Evolutionary conservation across 2,329 filamentous ascomycete genomes (phyloP).

Genomic region (Leptoxyphium fumago): DNA sequence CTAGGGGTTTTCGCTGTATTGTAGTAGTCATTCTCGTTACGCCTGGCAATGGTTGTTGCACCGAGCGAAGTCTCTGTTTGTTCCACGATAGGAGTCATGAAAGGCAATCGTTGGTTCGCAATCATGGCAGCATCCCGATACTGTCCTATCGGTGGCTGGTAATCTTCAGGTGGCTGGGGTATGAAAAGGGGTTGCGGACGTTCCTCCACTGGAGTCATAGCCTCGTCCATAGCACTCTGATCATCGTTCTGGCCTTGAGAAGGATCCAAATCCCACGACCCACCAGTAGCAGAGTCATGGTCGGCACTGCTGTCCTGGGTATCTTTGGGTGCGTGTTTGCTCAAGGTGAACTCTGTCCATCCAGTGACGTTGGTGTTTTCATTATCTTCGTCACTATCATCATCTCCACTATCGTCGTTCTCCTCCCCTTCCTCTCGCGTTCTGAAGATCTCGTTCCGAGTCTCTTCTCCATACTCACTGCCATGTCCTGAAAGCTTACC

Average conservation of each 20-base stretch:
- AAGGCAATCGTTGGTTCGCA: slow-evolving; percentile 83
- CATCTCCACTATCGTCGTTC: slow-evolving; percentile 31
- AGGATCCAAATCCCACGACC: slow-evolving; percentile 22
- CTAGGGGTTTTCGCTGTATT: slow-evolving; percentile 61
- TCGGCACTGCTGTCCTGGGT: not conserved
- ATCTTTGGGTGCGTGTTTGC: slow-evolving; percentile 46
- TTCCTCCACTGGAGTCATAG: slow-evolving; percentile 31
- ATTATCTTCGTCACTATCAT: slow-evolving; percentile 20
- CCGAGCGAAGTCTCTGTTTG: slow-evolving; percentile 80
- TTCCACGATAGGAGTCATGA: slow-evolving; percentile 98
- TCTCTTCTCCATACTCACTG: slow-evolving; percentile 53
- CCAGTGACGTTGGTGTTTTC: slow-evolving; percentile 43
- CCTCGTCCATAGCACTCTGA: slow-evolving; percentile 19
- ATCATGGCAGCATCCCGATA: slow-evolving; percentile 67
- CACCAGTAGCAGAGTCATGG: not conserved
- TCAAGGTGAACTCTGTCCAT: slow-evolving; percentile 77
- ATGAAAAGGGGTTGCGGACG: slow-evolving; percentile 51
- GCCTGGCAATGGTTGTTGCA: slow-evolving; percentile 37
- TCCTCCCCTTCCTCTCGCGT: slow-evolving; percentile 16
- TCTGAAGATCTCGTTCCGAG: slow-evolving; percentile 35
- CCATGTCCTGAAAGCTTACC: slow-evolving; percentile 50
- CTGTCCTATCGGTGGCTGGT: slow-evolving; percentile 61
- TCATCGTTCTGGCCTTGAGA: slow-evolving; percentile 19
- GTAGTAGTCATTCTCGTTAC: slow-evolving; percentile 42
- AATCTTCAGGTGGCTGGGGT: slow-evolving; percentile 73